A percentile compares a stretch with the other conserved stretches of the same genome.
phyloP scores from a whole-genome alignment of 2,329 filamentous ascomycete species.

The Penicillium vulpinum region DNA sequence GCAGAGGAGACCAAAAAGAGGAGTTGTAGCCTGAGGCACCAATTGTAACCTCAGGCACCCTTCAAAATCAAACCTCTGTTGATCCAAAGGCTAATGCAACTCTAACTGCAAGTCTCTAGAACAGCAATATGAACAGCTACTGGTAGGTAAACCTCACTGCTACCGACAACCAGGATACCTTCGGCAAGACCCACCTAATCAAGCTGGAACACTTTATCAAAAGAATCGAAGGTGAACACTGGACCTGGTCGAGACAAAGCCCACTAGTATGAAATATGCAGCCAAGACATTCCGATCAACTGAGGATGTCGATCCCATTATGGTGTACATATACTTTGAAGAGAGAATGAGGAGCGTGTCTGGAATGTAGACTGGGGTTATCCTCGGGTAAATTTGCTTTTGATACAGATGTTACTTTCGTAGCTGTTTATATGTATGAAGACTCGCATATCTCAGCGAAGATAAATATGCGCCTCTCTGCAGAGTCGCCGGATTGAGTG shows the following conservation, averaged over 20 bases:
- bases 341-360: not conserved
- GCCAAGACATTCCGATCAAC: constrained; percentile 16
- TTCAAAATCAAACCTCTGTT: not conserved
- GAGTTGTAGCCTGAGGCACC: too few relatives aligned
- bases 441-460: not conserved
- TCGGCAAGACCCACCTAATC: constrained; percentile 12
- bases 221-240: constrained; percentile 10
- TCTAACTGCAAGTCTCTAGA: constrained; percentile 5
- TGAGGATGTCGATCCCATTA: constrained; percentile 15
- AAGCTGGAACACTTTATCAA: constrained; percentile 8
- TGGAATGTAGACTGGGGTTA: constrained; percentile 14
- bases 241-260: constrained; percentile 12
- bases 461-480: not conserved
- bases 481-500: constrained; percentile 21
- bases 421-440: not conserved
- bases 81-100: not conserved
- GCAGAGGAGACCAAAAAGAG: too few relatives aligned
- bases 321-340: constrained; percentile 7
- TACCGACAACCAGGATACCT: constrained; percentile 5
- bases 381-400: constrained; percentile 9
- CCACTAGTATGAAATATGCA: constrained; percentile 9
- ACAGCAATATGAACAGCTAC: constrained; percentile 13
- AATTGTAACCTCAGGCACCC: too few relatives aligned
- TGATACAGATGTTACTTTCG: too few relatives aligned
- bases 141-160: constrained; percentile 6